Conservation (phyloP, 2,329 filamentous ascomycete species). For the Leptoxyphium fumago region DNA sequence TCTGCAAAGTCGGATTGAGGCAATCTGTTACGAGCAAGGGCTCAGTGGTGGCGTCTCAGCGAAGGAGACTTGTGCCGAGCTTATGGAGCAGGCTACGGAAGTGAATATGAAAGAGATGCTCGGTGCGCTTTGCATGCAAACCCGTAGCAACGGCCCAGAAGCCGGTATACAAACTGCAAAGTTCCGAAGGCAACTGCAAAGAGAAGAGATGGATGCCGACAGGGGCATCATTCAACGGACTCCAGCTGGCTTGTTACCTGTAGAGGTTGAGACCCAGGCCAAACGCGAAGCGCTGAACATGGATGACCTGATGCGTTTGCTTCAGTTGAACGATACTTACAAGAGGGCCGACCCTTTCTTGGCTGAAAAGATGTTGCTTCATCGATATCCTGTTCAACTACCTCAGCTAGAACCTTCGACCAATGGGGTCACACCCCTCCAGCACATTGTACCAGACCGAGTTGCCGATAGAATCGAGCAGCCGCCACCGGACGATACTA, state of each 20-base stretch:
- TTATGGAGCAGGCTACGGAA: constrained; percentile 46
- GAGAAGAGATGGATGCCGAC: constrained; percentile 58
- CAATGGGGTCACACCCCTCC: constrained; percentile 11
- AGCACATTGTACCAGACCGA: constrained; percentile 10
- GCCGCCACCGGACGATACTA: constrained; percentile 11
- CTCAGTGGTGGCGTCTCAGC: constrained; percentile 21
- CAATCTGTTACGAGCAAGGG: constrained; percentile 52
- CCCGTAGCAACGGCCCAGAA: constrained; percentile 38
- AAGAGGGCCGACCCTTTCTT: constrained; percentile 66
- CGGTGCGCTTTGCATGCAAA: constrained; percentile 38
- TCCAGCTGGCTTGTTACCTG: constrained; percentile 61
- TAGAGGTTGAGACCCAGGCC: constrained; percentile 63
- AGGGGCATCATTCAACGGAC: constrained; percentile 63
- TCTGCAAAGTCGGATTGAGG: constrained; percentile 45
- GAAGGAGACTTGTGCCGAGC: constrained; percentile 38
- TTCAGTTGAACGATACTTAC: constrained; percentile 62
- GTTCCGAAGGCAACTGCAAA: constrained; percentile 59
- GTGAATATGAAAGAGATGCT: constrained; percentile 49
- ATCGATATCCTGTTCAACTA: constrained; percentile 41
- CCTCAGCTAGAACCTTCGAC: constrained; percentile 19
- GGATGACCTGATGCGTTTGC: constrained; percentile 60
- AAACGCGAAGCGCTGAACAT: constrained; percentile 59
- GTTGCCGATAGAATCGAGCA: constrained; percentile 3
- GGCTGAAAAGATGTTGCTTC: constrained; percentile 47
- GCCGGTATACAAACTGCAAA: constrained; percentile 56